Percentiles rank a stretch among this genome's conserved stretches.
Evolutionary conservation across 768 basidiomycete genomes (phyloP).

Genomic region (Tulasnella sp.): DNA sequence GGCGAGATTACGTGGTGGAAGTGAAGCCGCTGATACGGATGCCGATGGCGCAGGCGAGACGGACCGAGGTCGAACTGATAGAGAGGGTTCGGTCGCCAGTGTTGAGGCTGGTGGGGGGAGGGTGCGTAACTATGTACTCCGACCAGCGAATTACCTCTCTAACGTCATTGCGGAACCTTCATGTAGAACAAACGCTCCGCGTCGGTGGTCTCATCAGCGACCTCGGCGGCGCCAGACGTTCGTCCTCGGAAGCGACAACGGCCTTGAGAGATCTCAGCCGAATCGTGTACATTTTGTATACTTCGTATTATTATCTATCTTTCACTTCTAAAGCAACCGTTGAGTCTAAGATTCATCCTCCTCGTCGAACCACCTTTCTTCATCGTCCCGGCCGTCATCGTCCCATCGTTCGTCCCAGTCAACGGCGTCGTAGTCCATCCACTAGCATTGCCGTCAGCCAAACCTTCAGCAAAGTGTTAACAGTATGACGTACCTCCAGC

Average conservation of each 20-base stretch:
- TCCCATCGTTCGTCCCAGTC: constrained; percentile 18
- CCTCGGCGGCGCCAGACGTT: constrained; percentile 8
- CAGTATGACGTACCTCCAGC: constrained; percentile 10
- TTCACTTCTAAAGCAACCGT: neutral
- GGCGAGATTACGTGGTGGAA: constrained; percentile 43
- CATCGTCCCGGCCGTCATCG: constrained; percentile 12
- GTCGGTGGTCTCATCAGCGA: constrained; percentile 17
- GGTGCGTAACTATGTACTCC: neutral
- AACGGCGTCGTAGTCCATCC: constrained; percentile 16
- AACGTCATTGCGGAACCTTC: neutral
- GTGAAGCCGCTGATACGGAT: constrained; percentile 39
- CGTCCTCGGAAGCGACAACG: constrained; percentile 10
- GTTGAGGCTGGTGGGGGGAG: neutral
- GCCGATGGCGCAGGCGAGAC: constrained; percentile 17
- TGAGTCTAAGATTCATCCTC: constrained; percentile 15
- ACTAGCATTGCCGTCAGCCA: neutral
- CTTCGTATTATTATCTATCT: neutral
- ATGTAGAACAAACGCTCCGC: constrained; percentile 16
- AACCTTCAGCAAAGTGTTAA: neutral
- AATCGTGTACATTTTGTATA: neutral
- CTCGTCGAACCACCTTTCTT: constrained; percentile 19
- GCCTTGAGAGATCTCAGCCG: neutral
- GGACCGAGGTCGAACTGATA: constrained; percentile 27
- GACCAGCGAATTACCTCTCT: neutral
- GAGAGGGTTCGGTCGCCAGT: neutral